Evolutionary conservation across 495 filamentous ascomycete genomes (phyloP).

Genomic region (Penicillium flavigenum): DNA sequence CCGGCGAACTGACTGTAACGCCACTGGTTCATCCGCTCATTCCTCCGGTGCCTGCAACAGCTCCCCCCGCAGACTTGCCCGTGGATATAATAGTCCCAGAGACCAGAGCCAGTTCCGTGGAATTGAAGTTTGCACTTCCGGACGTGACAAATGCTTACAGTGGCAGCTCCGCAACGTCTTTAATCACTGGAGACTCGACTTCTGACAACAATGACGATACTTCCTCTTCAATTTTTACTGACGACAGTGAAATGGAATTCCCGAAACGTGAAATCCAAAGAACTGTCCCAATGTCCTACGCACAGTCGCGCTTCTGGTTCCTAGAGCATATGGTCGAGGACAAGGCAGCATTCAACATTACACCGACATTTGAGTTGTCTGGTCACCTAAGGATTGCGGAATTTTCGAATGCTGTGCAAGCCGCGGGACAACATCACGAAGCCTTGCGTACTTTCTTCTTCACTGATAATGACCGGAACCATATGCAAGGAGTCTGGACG

Average conservation of each 20-base stretch:
- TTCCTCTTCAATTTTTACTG: constrained; percentile 13
- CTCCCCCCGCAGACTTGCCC: not conserved
- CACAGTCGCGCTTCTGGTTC: constrained; percentile 52
- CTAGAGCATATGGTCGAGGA: constrained; percentile 32
- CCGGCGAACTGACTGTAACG: not conserved
- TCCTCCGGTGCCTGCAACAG: not conserved
- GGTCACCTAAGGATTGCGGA: constrained; percentile 19
- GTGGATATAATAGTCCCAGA: not conserved
- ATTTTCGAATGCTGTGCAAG: constrained; percentile 34
- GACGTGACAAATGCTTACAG: constrained; percentile 8
- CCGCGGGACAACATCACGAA: constrained; percentile 41
- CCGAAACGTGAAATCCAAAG: constrained; percentile 8
- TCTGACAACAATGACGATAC: constrained; percentile 18
- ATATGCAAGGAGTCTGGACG: constrained; percentile 25
- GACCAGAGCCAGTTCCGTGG: not conserved
- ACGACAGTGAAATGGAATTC: not conserved
- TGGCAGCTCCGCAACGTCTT: constrained; percentile 18
- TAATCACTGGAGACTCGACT: constrained; percentile 16
- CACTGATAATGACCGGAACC: constrained; percentile 15
- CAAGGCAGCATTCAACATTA: constrained; percentile 38
- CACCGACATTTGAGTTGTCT: constrained; percentile 18
- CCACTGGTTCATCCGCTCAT: not conserved
- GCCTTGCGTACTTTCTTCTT: constrained; percentile 44
- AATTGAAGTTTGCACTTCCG: constrained; percentile 10
- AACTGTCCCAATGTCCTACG: constrained; percentile 32